Percentiles rank a stretch among this genome's conserved stretches.
These are phyloP conservation scores for Boletus speciosus DNA, from an alignment of 768 basidiomycete genomes.

Conservation along the genomic window DNA sequence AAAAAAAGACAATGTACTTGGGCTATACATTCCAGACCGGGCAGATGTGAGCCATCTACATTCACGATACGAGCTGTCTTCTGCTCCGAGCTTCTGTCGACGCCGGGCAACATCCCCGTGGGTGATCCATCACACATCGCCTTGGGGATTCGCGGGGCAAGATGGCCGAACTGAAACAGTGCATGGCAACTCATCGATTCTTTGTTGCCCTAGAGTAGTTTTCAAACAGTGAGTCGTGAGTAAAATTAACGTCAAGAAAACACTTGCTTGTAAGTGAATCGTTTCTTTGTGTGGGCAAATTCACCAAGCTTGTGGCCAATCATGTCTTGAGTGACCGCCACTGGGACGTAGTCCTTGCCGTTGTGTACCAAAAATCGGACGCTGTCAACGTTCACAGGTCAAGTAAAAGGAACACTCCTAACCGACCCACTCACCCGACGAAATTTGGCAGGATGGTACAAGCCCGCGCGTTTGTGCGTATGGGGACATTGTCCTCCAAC, in stretches of 20 bases:
- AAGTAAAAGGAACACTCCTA: not conserved
- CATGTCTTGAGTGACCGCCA: conserved; percentile 93
- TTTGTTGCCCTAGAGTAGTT: conserved; percentile 35
- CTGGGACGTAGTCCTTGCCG: conserved; percentile 84
- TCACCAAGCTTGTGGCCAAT: conserved; percentile 98
- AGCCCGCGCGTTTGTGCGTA: conserved; percentile 81
- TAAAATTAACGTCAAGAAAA: not conserved
- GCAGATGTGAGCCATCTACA: not conserved
- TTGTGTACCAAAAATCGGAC: conserved; percentile 92
- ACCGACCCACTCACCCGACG: conserved; percentile 66
- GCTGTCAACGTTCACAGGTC: conserved; percentile 35
- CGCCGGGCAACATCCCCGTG: not conserved
- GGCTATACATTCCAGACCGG: not conserved
- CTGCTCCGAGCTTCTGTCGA: not conserved
- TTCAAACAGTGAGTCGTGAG: not conserved
- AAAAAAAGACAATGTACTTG: not conserved
- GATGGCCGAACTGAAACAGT: not conserved
- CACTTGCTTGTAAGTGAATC: conserved; percentile 80
- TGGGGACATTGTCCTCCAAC: conserved; percentile 74
- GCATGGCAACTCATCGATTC: conserved; percentile 28
- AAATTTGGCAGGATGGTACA: conserved; percentile 96
- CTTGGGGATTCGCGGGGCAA: not conserved
- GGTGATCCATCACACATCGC: not conserved
- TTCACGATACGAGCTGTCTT: not conserved
- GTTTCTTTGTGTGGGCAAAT: conserved; percentile 87